A percentile compares a stretch with the other conserved stretches of the same genome.
phyloP scores from a whole-genome alignment of 495 filamentous ascomycete genomes.

The Clohesyomyces aquaticus region DNA sequence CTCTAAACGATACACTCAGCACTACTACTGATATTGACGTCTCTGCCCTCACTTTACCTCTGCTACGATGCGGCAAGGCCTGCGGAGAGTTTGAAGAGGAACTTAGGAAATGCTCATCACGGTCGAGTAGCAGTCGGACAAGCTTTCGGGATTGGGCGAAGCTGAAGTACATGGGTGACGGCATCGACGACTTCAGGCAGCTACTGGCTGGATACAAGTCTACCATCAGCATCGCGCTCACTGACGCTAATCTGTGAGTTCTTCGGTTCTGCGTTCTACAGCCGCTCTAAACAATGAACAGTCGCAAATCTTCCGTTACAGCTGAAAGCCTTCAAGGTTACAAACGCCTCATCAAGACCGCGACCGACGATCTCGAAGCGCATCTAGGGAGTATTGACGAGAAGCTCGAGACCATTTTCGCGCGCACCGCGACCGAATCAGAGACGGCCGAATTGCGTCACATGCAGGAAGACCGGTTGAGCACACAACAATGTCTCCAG shows the following conservation, averaged over 20 bases:
- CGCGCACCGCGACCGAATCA: not conserved
- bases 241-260: constrained; percentile 14
- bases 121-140: constrained; percentile 6
- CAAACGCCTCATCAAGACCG: constrained; percentile 8
- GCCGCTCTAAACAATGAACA: constrained; percentile 9
- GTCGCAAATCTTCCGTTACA: constrained; percentile 10
- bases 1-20: constrained; percentile 6
- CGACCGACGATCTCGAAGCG: constrained; percentile 8
- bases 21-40: constrained; percentile 13
- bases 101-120: constrained; percentile 15
- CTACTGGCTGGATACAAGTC: constrained; percentile 17
- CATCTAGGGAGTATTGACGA: constrained; percentile 11
- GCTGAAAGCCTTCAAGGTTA: constrained; percentile 9
- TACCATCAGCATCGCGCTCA: constrained; percentile 14
- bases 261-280: not conserved
- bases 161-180: constrained; percentile 20
- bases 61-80: constrained; percentile 18
- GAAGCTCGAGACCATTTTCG: constrained; percentile 10
- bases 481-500: constrained; percentile 16
- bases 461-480: constrained; percentile 11
- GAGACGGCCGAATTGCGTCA: constrained; percentile 1
- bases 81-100: constrained; percentile 19
- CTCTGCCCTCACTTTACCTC: constrained; percentile 14
- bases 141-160: constrained; percentile 19
- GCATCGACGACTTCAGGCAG: constrained; percentile 16